phyloP scores from a whole-genome alignment of 352 stramenopile genomes.

The Globisporangium megalacanthum region DNA sequence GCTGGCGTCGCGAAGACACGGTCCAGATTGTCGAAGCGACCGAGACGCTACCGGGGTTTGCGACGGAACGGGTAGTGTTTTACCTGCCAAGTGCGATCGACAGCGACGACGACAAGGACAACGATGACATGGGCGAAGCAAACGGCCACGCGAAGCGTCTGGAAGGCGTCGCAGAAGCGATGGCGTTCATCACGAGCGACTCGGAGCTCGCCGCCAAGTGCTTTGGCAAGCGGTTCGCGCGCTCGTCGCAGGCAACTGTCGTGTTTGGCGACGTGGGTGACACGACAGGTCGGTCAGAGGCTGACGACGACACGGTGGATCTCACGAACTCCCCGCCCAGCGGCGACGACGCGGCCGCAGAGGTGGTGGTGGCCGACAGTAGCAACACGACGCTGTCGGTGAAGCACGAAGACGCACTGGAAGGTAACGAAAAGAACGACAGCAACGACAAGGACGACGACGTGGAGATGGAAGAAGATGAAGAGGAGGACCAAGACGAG shows the following conservation, averaged over 20 bases:
- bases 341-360: constrained; percentile 3
- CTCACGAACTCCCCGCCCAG: background rate
- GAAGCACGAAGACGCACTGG: background rate
- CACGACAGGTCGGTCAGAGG: background rate
- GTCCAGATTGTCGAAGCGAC: constrained; percentile 49
- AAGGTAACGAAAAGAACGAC: constrained; percentile 3
- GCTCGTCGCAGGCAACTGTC: constrained; percentile 33
- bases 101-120: constrained; percentile 7
- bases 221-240: constrained; percentile 61
- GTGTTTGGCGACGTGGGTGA: constrained; percentile 21
- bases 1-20: constrained; percentile 54
- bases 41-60: constrained; percentile 25
- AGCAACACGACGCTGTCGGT: background rate
- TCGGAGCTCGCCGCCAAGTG: constrained; percentile 46
- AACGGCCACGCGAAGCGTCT: constrained; percentile 16
- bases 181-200: constrained; percentile 55
- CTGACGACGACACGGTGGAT: constrained; percentile 1
- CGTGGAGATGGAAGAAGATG: constrained; percentile 8
- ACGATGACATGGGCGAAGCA: constrained; percentile 10
- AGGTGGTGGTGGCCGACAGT: constrained; percentile 2
- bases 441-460: constrained; percentile 6
- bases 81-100: constrained; percentile 13
- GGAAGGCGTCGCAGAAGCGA: constrained; percentile 44
- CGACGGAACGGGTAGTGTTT: constrained; percentile 33
- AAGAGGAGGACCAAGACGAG: constrained; percentile 10